Evolutionary conservation across 352 stramenopile species (phyloP).

Genomic region (Globisporangium solare): DNA sequence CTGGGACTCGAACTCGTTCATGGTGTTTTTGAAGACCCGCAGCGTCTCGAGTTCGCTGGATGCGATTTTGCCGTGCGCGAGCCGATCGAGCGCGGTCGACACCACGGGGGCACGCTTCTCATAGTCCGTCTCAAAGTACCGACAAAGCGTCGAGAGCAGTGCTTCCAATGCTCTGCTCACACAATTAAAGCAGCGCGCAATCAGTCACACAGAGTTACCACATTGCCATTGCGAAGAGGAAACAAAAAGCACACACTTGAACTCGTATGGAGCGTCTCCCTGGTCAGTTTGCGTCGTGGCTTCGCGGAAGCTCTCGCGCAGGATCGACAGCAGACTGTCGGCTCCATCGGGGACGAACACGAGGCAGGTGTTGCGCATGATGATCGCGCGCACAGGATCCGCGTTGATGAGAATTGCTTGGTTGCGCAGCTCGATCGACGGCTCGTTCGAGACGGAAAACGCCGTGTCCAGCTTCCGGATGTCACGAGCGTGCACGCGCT

Average conservation of each 20-base stretch:
- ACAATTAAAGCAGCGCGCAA: not conserved
- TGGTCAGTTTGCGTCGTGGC: conserved; percentile 37
- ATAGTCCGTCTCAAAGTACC: conserved; percentile 55
- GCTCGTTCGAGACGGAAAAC: conserved; percentile 70
- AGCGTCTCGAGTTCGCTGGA: conserved; percentile 55
- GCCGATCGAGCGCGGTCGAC: conserved; percentile 38
- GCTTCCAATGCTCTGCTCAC: conserved; percentile 40
- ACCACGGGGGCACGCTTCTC: conserved; percentile 40
- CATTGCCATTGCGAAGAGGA: not conserved
- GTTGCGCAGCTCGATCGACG: conserved; percentile 70
- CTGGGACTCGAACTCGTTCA: conserved; percentile 68
- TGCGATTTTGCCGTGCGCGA: conserved; percentile 42
- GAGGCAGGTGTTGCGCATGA: conserved; percentile 62
- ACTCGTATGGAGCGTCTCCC: conserved; percentile 52
- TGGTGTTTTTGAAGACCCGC: conserved; percentile 62
- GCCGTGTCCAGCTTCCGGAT: conserved; percentile 71
- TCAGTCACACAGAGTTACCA: not conserved
- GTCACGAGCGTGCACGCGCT: conserved; percentile 71
- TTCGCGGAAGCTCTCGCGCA: conserved; percentile 61
- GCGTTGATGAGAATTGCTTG: conserved; percentile 78
- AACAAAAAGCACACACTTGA: conserved; percentile 39
- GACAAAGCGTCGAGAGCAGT: conserved; percentile 48
- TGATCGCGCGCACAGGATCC: conserved; percentile 69
- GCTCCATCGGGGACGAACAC: conserved; percentile 56
- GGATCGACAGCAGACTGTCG: conserved; percentile 52